phyloP scores from a whole-genome alignment of 192 early-diverging fungal genomes.

The Coemansia sp. region DNA sequence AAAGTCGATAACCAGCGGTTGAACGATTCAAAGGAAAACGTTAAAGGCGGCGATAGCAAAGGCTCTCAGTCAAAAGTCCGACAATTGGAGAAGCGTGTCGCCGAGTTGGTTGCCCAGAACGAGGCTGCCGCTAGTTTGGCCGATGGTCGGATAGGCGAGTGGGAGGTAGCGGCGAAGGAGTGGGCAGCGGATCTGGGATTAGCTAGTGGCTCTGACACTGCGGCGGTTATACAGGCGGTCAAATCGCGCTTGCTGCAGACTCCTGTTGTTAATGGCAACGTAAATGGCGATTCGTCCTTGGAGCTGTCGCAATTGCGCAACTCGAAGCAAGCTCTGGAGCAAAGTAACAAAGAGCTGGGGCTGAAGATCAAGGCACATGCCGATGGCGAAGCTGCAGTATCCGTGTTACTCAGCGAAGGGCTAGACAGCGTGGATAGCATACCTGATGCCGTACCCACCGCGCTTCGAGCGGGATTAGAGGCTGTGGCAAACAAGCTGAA shows the following conservation, averaged over 20 bases:
- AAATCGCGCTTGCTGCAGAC: background rate
- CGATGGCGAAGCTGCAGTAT: slow-evolving; percentile 14
- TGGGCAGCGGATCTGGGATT: slow-evolving; percentile 28
- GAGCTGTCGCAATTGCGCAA: slow-evolving; percentile 31
- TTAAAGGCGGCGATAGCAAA: slow-evolving; percentile 15
- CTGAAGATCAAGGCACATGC: slow-evolving; percentile 4
- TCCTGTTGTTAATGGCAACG: background rate
- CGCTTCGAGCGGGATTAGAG: slow-evolving; percentile 28
- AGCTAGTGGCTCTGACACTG: background rate
- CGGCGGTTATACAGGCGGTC: slow-evolving; percentile 1
- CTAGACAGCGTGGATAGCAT: slow-evolving; percentile 7
- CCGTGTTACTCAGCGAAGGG: slow-evolving; percentile 2
- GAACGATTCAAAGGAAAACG: background rate
- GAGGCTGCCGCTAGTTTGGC: background rate
- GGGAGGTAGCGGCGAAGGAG: slow-evolving; percentile 33
- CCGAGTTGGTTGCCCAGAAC: slow-evolving; percentile 27
- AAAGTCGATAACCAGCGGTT: slow-evolving; percentile 6
- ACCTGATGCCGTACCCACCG: slow-evolving; percentile 19
- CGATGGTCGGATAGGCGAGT: slow-evolving; percentile 21
- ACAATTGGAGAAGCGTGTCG: slow-evolving; percentile 21
- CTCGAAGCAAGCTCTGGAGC: slow-evolving; percentile 2
- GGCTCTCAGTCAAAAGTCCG: background rate
- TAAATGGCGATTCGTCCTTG: slow-evolving; percentile 11
- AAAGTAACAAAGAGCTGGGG: slow-evolving; percentile 12
- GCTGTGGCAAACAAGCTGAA: slow-evolving; percentile 3